Conservation (phyloP, 495 filamentous ascomycete species). For the Xylaria telfairii region DNA sequence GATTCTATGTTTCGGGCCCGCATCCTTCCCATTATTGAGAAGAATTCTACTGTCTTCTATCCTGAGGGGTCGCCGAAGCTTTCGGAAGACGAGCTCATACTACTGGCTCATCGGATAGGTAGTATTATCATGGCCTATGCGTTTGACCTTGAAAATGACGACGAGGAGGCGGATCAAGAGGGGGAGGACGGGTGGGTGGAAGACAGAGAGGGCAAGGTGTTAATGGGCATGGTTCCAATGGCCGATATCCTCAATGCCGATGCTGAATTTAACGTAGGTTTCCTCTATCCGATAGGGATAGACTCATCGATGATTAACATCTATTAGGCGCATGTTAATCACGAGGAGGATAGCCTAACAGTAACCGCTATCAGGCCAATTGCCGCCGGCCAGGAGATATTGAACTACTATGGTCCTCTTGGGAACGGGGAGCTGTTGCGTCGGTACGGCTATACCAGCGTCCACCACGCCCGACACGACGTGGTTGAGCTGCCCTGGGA, state of each 20-base stretch:
- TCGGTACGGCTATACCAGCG: slow-evolving; percentile 87
- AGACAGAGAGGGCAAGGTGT: slow-evolving; percentile 66
- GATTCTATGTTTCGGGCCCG: slow-evolving; percentile 68
- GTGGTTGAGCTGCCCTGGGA: slow-evolving; percentile 76
- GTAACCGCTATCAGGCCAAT: slow-evolving; percentile 74
- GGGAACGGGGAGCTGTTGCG: slow-evolving; percentile 82
- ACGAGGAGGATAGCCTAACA: slow-evolving; percentile 66
- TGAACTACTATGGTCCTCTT: slow-evolving; percentile 90
- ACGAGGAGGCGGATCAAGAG: slow-evolving; percentile 61
- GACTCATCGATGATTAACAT: slow-evolving; percentile 25
- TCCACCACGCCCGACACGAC: slow-evolving; percentile 76
- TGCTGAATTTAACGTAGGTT: slow-evolving; percentile 70
- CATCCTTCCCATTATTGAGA: slow-evolving; percentile 63
- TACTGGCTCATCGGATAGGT: slow-evolving; percentile 77
- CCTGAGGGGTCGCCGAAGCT: slow-evolving; percentile 49
- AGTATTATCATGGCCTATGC: slow-evolving; percentile 94
- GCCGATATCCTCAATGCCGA: slow-evolving; percentile 95
- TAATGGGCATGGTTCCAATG: slow-evolving; percentile 89
- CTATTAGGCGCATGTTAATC: slow-evolving; percentile 69
- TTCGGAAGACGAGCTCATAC: slow-evolving; percentile 58
- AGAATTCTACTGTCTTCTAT: slow-evolving; percentile 54
- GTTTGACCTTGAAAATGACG: slow-evolving; percentile 73
- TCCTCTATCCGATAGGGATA: neutral
- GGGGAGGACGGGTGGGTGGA: slow-evolving; percentile 68
- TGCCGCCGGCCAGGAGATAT: slow-evolving; percentile 74